A percentile compares a stretch with the other conserved stretches of the same genome.
These are phyloP conservation scores for Tylopilus sp. DNA, from an alignment of 768 basidiomycete species.

Conservation along the genomic window DNA sequence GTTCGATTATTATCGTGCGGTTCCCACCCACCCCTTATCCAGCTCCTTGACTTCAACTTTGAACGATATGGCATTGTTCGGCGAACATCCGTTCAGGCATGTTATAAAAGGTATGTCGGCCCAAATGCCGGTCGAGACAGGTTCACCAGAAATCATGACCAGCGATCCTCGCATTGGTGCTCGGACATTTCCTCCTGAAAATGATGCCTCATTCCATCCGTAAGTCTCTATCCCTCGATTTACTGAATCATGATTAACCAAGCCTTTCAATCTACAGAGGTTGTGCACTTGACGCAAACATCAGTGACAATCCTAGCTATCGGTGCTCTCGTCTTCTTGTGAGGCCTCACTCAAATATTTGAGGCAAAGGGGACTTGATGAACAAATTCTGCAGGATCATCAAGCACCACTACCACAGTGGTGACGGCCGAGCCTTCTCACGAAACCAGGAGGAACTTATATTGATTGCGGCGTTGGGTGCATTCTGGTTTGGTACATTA, in stretches of 20 bases:
- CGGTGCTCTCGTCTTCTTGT: constrained; percentile 64
- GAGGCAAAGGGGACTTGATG: background rate
- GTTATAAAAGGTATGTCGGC: constrained; percentile 28
- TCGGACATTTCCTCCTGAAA: constrained; percentile 51
- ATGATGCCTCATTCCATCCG: constrained; percentile 38
- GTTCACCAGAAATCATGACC: constrained; percentile 13
- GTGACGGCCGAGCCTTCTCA: constrained; percentile 55
- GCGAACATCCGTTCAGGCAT: constrained; percentile 33
- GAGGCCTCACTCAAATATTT: constrained; percentile 21
- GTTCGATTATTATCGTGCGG: background rate
- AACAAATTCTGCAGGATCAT: constrained; percentile 45
- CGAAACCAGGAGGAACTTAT: constrained; percentile 72
- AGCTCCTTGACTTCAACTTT: constrained; percentile 13
- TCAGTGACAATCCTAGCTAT: constrained; percentile 68
- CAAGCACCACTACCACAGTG: constrained; percentile 64
- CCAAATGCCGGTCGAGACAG: background rate
- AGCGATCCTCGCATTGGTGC: constrained; percentile 47
- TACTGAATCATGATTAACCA: constrained; percentile 4
- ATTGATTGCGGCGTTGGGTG: constrained; percentile 65
- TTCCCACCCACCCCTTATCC: constrained; percentile 29
- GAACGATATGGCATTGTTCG: constrained; percentile 30
- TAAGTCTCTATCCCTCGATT: constrained; percentile 19
- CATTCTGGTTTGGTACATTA: constrained; percentile 73
- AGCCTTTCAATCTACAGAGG: constrained; percentile 39
- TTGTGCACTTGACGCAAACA: constrained; percentile 68